Evolutionary conservation across 2,329 filamentous ascomycete genomes (phyloP), one percentile per base, ranked within the genome.

Genomic region (Colletotrichum zoysiae): DNA sequence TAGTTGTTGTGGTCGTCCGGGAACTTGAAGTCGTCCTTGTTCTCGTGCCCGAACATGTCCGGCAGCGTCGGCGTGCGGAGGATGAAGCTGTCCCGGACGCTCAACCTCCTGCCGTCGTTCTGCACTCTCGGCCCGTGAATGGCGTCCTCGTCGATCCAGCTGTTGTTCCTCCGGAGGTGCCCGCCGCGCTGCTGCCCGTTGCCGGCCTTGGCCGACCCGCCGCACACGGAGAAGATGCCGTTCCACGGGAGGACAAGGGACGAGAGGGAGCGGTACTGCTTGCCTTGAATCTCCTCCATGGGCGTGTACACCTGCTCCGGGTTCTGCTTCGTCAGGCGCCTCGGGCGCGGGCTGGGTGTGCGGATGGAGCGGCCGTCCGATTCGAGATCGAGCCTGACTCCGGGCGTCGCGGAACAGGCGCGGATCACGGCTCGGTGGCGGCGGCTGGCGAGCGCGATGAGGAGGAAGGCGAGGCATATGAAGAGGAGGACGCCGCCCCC

Each of bases 71-170:
- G 81, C 53, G 76, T 74, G 66, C 77, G 75, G 14, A 78, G 76
- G 63, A 68, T 73, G 12, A 81, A 59, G 59, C 79, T 80, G 55
- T 82, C 80, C 23, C 78, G 64, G 16, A 74, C 76, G 35, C 75
- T 75, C 51, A 79, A 75, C 74, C 79, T 79, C 51, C 75, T 78
- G 8, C 74, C 56, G 76, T 75, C 67, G 70, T 78, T 81, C 48
- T 76, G 80, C 60, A 86, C 76, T 74, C 78, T 81, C 12, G 85
- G 85, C 5, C 86, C 85, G 70, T 87, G 85, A n/a, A 86, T 78
- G 65, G 81, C 82, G 61, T 88, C 85, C 74, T 86, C 86, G 68
- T 87, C 85, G 38, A 86, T 84, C 85, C 85, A 88, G 23, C 81
- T 83, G 48, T 69, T 70, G 18, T 73, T 74, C 57, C 60, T 57